Evolutionary conservation across 441 rosid genomes (phyloP).

Genomic region (Syzygium syzygioides): DNA sequence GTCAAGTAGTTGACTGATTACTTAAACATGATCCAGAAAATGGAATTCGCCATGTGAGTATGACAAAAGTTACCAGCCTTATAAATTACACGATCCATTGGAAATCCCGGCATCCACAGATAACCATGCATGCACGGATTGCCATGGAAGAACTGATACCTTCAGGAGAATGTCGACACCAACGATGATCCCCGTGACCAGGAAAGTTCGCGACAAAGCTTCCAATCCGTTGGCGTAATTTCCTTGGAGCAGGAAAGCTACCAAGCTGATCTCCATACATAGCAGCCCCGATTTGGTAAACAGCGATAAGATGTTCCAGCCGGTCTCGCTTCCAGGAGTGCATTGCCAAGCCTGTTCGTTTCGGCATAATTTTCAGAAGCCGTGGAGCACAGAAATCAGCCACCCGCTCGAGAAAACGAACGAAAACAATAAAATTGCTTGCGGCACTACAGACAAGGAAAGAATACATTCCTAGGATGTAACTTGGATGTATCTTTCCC

Average conservation of each 20-base stretch:
- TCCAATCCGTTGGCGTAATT: constrained; percentile 43
- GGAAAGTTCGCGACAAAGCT: constrained; percentile 37
- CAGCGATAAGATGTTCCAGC: constrained; percentile 48
- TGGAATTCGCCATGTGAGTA: neutral
- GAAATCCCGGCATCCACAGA: neutral
- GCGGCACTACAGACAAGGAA: neutral
- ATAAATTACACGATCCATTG: neutral
- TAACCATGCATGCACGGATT: neutral
- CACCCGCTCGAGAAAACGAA: neutral
- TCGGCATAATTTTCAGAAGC: neutral
- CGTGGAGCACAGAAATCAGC: neutral
- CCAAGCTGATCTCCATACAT: constrained; percentile 46
- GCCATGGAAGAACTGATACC: constrained; percentile 17
- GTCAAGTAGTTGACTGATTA: neutral
- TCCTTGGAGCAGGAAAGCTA: constrained; percentile 46
- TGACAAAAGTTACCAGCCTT: neutral
- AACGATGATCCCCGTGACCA: constrained; percentile 39
- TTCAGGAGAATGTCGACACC: constrained; percentile 39
- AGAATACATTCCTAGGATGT: neutral
- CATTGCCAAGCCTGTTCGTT: constrained; percentile 43
- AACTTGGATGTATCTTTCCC: neutral
- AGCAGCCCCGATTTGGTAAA: constrained; percentile 36
- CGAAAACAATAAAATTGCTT: neutral
- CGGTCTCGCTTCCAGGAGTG: constrained; percentile 29
- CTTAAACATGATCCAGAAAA: neutral